These are phyloP conservation scores for Trichoderma sp. DNA, from an alignment of 2,329 filamentous ascomycete species.

Conservation along the genomic window DNA sequence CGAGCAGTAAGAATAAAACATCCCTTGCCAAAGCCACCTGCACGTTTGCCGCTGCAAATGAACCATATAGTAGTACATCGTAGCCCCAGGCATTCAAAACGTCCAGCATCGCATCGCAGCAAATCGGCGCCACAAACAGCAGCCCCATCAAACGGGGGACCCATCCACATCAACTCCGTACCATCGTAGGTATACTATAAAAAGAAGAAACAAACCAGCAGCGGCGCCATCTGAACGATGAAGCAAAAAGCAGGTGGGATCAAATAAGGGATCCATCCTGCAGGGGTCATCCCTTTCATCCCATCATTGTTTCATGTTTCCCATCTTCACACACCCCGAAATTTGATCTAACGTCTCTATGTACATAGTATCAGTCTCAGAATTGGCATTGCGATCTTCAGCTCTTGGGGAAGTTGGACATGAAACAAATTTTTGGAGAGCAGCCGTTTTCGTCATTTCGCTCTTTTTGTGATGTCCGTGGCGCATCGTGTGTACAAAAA, in stretches of 20 bases:
- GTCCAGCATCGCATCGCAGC: not conserved
- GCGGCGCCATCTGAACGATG: not conserved
- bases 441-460: too few relatives aligned
- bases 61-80: too few relatives aligned
- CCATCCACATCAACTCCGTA: not conserved
- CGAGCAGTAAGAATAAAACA: too few relatives aligned
- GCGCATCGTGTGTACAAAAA: not conserved
- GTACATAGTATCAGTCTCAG: not conserved
- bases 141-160: not conserved
- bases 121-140: not conserved
- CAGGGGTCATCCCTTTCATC: constrained; percentile 5
- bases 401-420: not conserved
- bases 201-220: not conserved
- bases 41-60: too few relatives aligned
- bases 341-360: not conserved
- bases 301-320: constrained; percentile 14
- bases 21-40: too few relatives aligned
- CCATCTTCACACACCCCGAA: too few relatives aligned
- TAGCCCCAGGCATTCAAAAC: not conserved
- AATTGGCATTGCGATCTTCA: not conserved
- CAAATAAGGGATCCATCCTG: not conserved
- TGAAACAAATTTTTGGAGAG: too few relatives aligned
- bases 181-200: not conserved
- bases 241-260: not conserved
- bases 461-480: not conserved